Percentiles rank a stretch among this genome's conserved stretches.
Conservation (phyloP, 768 basidiomycete species). For the Brasilioporus rufonigricans region DNA sequence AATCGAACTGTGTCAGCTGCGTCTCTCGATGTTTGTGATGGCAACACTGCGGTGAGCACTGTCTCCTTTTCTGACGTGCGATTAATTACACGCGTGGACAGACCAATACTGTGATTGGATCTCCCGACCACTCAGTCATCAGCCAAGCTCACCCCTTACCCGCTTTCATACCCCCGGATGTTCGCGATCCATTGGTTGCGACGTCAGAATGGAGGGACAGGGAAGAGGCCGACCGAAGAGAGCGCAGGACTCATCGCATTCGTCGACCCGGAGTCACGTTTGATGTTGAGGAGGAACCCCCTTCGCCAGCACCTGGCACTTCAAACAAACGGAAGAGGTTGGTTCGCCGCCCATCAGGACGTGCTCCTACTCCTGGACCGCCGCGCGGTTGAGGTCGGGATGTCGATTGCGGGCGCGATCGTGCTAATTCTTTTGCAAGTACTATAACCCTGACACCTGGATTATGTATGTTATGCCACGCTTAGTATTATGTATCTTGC, state of each 20-base stretch:
- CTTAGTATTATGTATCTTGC: constrained; percentile 26
- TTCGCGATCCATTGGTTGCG: constrained; percentile 62
- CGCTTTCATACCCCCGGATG: constrained; percentile 44
- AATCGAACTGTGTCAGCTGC: constrained; percentile 69
- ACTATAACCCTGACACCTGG: constrained; percentile 22
- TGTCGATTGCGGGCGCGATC: background rate
- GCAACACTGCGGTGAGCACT: constrained; percentile 63
- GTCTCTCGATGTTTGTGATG: constrained; percentile 76
- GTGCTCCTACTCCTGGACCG: constrained; percentile 24
- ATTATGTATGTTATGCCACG: constrained; percentile 32
- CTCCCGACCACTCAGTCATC: constrained; percentile 68
- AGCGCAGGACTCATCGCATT: constrained; percentile 37
- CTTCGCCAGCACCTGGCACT: constrained; percentile 35
- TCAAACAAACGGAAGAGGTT: constrained; percentile 24
- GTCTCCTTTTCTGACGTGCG: background rate
- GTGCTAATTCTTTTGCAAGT: constrained; percentile 12
- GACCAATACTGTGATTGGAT: constrained; percentile 73
- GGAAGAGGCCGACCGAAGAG: constrained; percentile 51
- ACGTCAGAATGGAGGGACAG: constrained; percentile 69
- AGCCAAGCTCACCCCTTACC: constrained; percentile 54
- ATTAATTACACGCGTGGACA: constrained; percentile 23
- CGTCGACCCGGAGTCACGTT: constrained; percentile 66
- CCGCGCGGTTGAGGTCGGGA: constrained; percentile 16
- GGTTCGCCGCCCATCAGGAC: constrained; percentile 31
- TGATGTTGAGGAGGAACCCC: constrained; percentile 54